Conservation (phyloP, 1,284 basidiomycete genomes). For the Trametes pubescens region DNA sequence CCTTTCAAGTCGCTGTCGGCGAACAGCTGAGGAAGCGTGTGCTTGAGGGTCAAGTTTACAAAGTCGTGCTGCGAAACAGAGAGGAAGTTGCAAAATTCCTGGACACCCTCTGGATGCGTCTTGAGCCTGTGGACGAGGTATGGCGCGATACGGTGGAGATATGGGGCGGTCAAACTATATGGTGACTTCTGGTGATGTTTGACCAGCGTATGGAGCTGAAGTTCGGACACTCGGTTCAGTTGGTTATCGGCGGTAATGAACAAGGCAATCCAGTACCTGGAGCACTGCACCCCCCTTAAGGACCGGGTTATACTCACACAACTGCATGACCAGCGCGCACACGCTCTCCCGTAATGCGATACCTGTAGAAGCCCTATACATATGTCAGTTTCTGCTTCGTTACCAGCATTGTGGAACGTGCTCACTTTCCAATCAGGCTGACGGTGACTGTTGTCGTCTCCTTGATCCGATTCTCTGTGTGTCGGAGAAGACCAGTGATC, state of each 20-base stretch:
- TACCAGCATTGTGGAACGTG: conserved; percentile 16
- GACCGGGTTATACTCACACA: conserved; percentile 73
- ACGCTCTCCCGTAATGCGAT: conserved; percentile 69
- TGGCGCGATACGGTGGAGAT: conserved; percentile 73
- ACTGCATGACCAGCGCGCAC: conserved; percentile 71
- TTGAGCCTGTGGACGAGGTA: conserved; percentile 69
- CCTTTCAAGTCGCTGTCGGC: conserved; percentile 59
- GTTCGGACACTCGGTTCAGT: not conserved
- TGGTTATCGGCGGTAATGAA: no score
- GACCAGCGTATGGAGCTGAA: conserved; percentile 67
- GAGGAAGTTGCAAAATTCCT: conserved; percentile 72
- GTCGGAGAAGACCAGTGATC: conserved; percentile 37
- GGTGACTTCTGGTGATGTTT: conserved; percentile 69
- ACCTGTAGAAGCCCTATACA: conserved; percentile 54
- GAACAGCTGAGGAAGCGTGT: conserved; percentile 79
- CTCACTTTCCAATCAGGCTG: conserved; percentile 71
- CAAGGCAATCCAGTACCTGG: conserved; percentile 55
- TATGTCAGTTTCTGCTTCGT: not conserved
- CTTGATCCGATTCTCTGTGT: conserved; percentile 54
- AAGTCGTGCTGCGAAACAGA: conserved; percentile 66
- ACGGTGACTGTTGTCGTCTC: conserved; percentile 70
- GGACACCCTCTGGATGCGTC: conserved; percentile 64
- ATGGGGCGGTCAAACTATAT: conserved; percentile 76
- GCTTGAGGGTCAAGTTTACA: conserved; percentile 68
- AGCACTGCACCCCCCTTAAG: conserved; percentile 74